A percentile compares a stretch with the other conserved stretches of the same genome.
These are phyloP conservation scores for Coleophoma crateriformis DNA, from an alignment of 2,329 filamentous ascomycete genomes.

Conservation along the genomic window DNA sequence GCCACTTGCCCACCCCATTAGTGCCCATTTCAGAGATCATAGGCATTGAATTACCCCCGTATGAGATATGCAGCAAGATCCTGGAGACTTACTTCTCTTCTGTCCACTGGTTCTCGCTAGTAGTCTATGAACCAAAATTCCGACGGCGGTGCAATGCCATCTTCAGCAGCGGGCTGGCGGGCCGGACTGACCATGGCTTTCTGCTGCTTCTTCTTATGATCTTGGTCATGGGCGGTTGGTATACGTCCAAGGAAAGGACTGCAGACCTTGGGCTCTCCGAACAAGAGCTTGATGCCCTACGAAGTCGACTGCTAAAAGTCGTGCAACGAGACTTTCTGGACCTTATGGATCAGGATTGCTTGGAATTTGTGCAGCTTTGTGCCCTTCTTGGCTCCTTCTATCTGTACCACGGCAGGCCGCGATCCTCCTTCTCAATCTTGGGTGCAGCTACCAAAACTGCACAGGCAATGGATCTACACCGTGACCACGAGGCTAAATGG, in stretches of 20 bases:
- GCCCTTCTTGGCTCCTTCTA: slow-evolving; percentile 34
- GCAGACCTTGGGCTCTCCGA: neutral
- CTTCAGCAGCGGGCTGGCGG: slow-evolving; percentile 25
- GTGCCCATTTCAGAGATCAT: slow-evolving; percentile 15
- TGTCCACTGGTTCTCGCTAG: slow-evolving; percentile 39
- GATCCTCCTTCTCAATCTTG: slow-evolving; percentile 17
- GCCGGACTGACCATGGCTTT: slow-evolving; percentile 29
- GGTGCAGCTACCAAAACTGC: slow-evolving; percentile 9
- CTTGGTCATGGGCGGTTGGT: slow-evolving; percentile 33
- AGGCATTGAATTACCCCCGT: slow-evolving; percentile 23
- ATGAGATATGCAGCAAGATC: slow-evolving; percentile 23
- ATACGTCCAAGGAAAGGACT: slow-evolving; percentile 21
- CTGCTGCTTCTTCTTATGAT: slow-evolving; percentile 31
- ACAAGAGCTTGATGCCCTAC: slow-evolving; percentile 2
- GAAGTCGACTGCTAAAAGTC: slow-evolving; percentile 17
- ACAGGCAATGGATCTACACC: slow-evolving; percentile 11
- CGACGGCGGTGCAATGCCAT: slow-evolving; percentile 27
- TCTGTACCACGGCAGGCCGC: slow-evolving; percentile 35
- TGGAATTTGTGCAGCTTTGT: slow-evolving; percentile 31
- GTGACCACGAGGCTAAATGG: slow-evolving; percentile 4
- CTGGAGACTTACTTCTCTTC: slow-evolving; percentile 34
- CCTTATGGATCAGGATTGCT: slow-evolving; percentile 32
- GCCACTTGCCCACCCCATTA: slow-evolving; percentile 17
- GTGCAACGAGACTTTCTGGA: slow-evolving; percentile 30
- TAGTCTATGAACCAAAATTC: slow-evolving; percentile 35